phyloP scores from a whole-genome alignment of 768 basidiomycete species.

The Boletales sp. region DNA sequence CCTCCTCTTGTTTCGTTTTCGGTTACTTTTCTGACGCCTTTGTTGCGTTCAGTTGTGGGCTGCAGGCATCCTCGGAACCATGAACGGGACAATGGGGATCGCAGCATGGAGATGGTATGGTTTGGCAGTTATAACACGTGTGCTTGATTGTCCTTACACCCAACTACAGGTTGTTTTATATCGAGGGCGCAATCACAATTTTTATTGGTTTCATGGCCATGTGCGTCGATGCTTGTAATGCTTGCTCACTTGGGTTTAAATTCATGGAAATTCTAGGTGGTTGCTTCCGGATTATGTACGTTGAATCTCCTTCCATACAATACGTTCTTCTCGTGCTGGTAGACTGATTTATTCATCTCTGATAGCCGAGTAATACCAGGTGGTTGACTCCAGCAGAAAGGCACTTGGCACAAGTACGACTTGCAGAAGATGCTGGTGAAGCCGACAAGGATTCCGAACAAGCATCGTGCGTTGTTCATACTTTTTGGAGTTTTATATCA shows the following conservation, averaged over 20 bases:
- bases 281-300: slow-evolving; percentile 58
- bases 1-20: not conserved
- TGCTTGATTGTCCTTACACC: not conserved
- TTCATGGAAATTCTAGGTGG: slow-evolving; percentile 38
- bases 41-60: slow-evolving; percentile 53
- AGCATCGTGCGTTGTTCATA: slow-evolving; percentile 47
- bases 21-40: not conserved
- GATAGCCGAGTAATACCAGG: slow-evolving; percentile 57
- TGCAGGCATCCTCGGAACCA: slow-evolving; percentile 65
- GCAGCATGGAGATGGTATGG: slow-evolving; percentile 66
- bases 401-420: slow-evolving; percentile 59
- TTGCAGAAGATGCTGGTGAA: slow-evolving; percentile 67
- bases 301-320: not conserved
- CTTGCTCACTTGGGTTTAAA: not conserved
- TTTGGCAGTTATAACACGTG: not conserved
- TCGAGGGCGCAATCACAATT: slow-evolving; percentile 67
- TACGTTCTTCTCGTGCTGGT: no score
- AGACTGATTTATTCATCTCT: not conserved
- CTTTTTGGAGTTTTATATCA: not conserved
- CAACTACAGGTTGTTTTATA: slow-evolving; percentile 61
- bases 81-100: slow-evolving; percentile 66
- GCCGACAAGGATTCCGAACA: slow-evolving; percentile 56
- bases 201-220: slow-evolving; percentile 52
- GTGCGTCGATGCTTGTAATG: slow-evolving; percentile 25
- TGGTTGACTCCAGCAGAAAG: slow-evolving; percentile 52